Base-by-base conservation (phyloP, 73 alveolate genomes). In the Diophrys appendiculata region DNA sequence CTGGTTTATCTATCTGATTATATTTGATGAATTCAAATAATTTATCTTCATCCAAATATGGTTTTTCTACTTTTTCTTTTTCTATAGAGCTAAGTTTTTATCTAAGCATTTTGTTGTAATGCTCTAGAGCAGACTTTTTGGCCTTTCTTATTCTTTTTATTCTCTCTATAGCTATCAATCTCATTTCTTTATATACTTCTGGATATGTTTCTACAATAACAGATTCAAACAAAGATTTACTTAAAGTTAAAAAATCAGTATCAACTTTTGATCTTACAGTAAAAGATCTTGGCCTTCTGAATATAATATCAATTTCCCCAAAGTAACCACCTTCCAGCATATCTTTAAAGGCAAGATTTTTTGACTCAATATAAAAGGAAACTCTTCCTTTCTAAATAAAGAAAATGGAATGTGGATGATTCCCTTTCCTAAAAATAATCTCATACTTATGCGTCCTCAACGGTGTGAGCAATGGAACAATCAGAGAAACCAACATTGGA, bases 261-360 rank as follows among this genome's bases (percentile, higher is more conserved):
- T 73, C 89, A 13, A 68, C 64, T 2, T 54, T 43, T 0, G 89
- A 72, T 2, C 70, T 34, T n/a, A 83, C 89, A 54, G 85, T 56
- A 34, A 35, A 81, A 0, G 68, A 56, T 25, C 94, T 54, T 22
- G 78, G 85, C 8, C 84, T 31, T 54, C 84, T 65, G 55, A 68
- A 69, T 29, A 87, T 75, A 14, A 87, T 76, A 2, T 87, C 94
- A 52, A 83, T 82, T 34, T 87, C 94, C 0, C 94, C 94, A 33
- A 87, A 87, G 68, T 87, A 76, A 53, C 88, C 80, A 18, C 94
- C 94, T 69, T 82, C 84, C 18, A 76, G 54, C 84, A 82, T 80
- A 35, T 85, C 83, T 28, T 71, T 72, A 55, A 82, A 87, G 43
- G 84, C 88, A 25, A 82, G 56, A 55, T 83, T 73, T 67, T 82